Percentiles rank a stretch among this genome's conserved stretches.
These are phyloP conservation scores for Pythium vanterpoolii DNA, from an alignment of 352 stramenopile species.

Conservation along the genomic window DNA sequence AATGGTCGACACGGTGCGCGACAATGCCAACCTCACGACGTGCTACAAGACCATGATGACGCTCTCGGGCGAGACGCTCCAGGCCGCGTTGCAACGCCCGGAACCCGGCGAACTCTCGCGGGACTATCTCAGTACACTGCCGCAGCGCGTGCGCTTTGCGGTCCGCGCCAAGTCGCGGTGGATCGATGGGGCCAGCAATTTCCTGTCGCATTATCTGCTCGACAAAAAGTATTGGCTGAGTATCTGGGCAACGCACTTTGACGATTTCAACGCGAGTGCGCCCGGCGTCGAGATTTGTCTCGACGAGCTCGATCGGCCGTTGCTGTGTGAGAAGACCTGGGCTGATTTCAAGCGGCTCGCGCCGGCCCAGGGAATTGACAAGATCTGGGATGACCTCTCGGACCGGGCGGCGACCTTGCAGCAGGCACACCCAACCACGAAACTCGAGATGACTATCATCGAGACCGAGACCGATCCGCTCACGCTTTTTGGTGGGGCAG, in stretches of 20 bases:
- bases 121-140: slow-evolving; percentile 21
- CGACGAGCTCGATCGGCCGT: slow-evolving; percentile 26
- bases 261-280: slow-evolving; percentile 19
- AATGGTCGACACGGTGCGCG: slow-evolving; percentile 17
- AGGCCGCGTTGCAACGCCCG: not conserved
- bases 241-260: slow-evolving; percentile 25
- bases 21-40: slow-evolving; percentile 23
- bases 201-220: slow-evolving; percentile 26
- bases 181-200: slow-evolving; percentile 24
- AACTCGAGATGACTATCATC: slow-evolving; percentile 26
- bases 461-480: slow-evolving; percentile 29
- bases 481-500: slow-evolving; percentile 22
- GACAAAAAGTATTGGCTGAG: slow-evolving; percentile 30
- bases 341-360: slow-evolving; percentile 25
- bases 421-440: slow-evolving; percentile 9
- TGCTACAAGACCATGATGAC: slow-evolving; percentile 29
- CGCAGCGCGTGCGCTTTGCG: slow-evolving; percentile 26
- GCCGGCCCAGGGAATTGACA: slow-evolving; percentile 17
- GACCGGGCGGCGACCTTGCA: slow-evolving; percentile 20
- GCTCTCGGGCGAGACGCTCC: slow-evolving; percentile 7
- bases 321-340: slow-evolving; percentile 31
- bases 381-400: slow-evolving; percentile 29
- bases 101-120: slow-evolving; percentile 10
- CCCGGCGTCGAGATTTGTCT: slow-evolving; percentile 25
- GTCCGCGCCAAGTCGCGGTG: slow-evolving; percentile 26